Conservation (phyloP, 768 basidiomycete genomes). For the Auricularia cornea region DNA sequence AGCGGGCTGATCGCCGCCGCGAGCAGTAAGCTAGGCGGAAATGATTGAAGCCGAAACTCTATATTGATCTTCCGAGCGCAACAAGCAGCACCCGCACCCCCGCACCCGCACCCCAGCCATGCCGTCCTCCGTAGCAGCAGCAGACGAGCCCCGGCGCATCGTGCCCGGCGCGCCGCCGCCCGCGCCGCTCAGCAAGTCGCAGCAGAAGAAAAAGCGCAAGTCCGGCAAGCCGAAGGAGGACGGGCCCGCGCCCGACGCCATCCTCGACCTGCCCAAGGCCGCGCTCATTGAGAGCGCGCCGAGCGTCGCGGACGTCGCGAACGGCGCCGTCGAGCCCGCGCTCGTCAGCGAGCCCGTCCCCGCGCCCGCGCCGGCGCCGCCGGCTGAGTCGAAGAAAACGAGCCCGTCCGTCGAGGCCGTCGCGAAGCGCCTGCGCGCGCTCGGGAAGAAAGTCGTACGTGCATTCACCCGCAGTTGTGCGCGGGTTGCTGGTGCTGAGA, state of each 20-base stretch:
- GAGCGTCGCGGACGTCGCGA: constrained; percentile 37
- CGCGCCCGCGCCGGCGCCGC: constrained; percentile 14
- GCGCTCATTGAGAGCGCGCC: constrained; percentile 44
- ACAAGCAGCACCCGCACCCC: too few species aligned
- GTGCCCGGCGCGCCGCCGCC: constrained; percentile 75
- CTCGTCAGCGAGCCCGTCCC: constrained; percentile 20
- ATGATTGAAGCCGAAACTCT: too few species aligned
- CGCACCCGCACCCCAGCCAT: too few species aligned
- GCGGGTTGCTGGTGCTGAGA: not conserved
- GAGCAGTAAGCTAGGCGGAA: too few species aligned
- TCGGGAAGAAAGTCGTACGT: not conserved
- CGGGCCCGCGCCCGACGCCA: constrained; percentile 34
- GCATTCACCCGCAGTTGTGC: not conserved
- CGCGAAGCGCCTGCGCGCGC: not conserved
- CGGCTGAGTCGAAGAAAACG: constrained; percentile 28
- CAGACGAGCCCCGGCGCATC: constrained; percentile 26
- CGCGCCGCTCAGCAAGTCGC: constrained; percentile 45
- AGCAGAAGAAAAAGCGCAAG: constrained; percentile 60
- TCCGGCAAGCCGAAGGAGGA: constrained; percentile 38
- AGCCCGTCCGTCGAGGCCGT: constrained; percentile 59
- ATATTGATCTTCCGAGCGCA: too few species aligned
- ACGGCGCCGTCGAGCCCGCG: constrained; percentile 40
- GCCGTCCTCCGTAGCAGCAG: too few species aligned
- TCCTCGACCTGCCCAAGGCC: constrained; percentile 36
- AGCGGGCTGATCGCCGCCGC: too few species aligned